Percentiles rank a stretch among this genome's conserved stretches.
Evolutionary conservation across 768 basidiomycete species (phyloP).

Genomic region (Cyathus striatus): DNA sequence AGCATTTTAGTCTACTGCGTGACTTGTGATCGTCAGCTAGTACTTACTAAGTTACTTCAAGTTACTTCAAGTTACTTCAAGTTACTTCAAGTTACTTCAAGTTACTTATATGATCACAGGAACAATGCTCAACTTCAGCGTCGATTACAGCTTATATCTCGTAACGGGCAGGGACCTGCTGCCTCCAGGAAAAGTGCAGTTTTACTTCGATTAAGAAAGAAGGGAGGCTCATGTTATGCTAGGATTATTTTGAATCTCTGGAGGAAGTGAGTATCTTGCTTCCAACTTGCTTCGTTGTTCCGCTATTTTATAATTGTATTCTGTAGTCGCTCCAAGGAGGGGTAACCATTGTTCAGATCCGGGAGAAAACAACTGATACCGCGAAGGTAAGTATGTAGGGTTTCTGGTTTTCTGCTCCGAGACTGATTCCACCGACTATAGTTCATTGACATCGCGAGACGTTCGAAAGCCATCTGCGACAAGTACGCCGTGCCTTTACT

Average conservation of each 20-base stretch:
- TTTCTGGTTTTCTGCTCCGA: not conserved
- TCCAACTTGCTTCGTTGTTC: not conserved
- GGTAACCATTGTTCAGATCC: conserved; percentile 84
- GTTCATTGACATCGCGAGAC: conserved; percentile 73
- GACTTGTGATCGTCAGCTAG: too few species aligned
- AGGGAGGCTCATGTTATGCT: conserved; percentile 5
- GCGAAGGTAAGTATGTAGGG: conserved; percentile 53
- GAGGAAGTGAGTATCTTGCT: conserved; percentile 52
- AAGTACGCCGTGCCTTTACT: conserved; percentile 77
- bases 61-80: too few species aligned
- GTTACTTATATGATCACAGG: not conserved
- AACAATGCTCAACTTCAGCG: too few species aligned
- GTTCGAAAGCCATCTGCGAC: conserved; percentile 68
- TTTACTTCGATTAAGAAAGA: conserved; percentile 1
- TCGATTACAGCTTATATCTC: conserved; percentile 77
- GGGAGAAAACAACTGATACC: conserved; percentile 83
- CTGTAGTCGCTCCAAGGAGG: conserved; percentile 76
- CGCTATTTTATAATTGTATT: conserved; percentile 3
- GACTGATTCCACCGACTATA: conserved; percentile 18
- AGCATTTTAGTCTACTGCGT: not conserved
- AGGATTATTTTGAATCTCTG: conserved; percentile 69
- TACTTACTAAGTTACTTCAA: too few species aligned
- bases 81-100: not conserved
- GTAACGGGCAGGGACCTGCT: conserved; percentile 81
- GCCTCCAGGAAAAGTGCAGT: conserved; percentile 65